Evolutionary conservation across 73 alveolate species (phyloP).

Genomic region (Tetrahymena elliotti): DNA sequence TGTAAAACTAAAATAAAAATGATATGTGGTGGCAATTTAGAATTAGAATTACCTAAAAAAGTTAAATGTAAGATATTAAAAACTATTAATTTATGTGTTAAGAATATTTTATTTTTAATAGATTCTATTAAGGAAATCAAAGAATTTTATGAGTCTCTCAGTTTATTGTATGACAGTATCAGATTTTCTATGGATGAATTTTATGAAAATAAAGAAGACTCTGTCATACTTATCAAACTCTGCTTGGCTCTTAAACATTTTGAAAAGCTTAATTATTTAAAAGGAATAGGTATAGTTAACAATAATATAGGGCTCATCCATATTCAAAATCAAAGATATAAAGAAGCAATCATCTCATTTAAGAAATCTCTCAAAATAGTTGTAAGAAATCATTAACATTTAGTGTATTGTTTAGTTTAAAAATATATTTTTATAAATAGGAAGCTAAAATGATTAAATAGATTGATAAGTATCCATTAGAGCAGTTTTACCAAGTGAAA

Average conservation of each 20-base stretch:
- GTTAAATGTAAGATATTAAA: background rate
- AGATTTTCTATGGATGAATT: background rate
- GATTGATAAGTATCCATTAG: background rate
- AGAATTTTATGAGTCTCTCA: background rate
- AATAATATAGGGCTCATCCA: background rate
- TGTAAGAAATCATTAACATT: background rate
- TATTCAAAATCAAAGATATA: background rate
- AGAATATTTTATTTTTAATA: background rate
- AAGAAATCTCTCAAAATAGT: background rate
- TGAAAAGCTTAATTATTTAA: background rate
- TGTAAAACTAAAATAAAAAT: background rate
- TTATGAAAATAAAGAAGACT: background rate
- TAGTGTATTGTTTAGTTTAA: background rate
- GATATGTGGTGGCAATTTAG: background rate
- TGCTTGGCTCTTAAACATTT: background rate
- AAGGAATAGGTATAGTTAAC: background rate
- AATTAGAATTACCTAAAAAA: background rate
- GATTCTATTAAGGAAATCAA: background rate
- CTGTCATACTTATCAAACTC: background rate
- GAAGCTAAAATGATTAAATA: background rate
- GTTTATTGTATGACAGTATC: background rate
- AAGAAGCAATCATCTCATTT: background rate
- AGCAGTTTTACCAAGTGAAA: background rate
- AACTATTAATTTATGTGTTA: background rate
- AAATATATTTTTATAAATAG: background rate